A percentile compares a stretch with the other conserved stretches of the same genome.
Evolutionary conservation across 1,139 yeast genomes (phyloP).

Genomic region (Lodderomyces beijingensis): DNA sequence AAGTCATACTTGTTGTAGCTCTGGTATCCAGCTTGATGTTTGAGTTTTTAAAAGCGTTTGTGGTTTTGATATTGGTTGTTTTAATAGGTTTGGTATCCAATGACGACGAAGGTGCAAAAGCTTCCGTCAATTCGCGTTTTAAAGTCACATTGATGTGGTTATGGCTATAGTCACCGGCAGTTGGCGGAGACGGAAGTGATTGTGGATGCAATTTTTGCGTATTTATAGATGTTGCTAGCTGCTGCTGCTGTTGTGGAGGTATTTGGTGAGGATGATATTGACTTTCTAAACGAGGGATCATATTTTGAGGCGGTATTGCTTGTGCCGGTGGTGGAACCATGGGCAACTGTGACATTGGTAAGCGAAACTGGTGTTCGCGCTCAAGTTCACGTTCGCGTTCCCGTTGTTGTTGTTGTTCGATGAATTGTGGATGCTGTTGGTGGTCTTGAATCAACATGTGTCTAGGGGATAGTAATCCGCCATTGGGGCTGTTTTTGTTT

Average conservation of each 20-base stretch:
- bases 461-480: not conserved
- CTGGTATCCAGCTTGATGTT: slow-evolving; percentile 19
- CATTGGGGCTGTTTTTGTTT: slow-evolving; percentile 3
- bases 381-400: slow-evolving; percentile 1
- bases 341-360: not conserved
- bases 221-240: slow-evolving; percentile 6
- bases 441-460: not conserved
- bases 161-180: not conserved
- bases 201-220: slow-evolving; percentile 8
- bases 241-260: slow-evolving; percentile 5
- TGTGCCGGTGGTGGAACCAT: slow-evolving; percentile 1
- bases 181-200: slow-evolving; percentile 1
- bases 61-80: slow-evolving; percentile 37
- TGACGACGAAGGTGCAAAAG: slow-evolving; percentile 25
- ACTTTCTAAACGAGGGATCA: slow-evolving; percentile 2
- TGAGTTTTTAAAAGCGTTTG: not conserved
- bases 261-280: slow-evolving; percentile 7
- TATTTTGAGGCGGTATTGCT: slow-evolving; percentile 4
- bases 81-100: slow-evolving; percentile 14
- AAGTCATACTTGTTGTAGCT: not conserved
- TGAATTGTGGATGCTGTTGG: not conserved
- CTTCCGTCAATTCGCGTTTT: slow-evolving; percentile 32
- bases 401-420: slow-evolving; percentile 1
- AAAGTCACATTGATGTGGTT: slow-evolving; percentile 10
- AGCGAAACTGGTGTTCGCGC: not conserved